Conservation (phyloP, 441 rosid genomes). For the Syzygium syzygioides region DNA sequence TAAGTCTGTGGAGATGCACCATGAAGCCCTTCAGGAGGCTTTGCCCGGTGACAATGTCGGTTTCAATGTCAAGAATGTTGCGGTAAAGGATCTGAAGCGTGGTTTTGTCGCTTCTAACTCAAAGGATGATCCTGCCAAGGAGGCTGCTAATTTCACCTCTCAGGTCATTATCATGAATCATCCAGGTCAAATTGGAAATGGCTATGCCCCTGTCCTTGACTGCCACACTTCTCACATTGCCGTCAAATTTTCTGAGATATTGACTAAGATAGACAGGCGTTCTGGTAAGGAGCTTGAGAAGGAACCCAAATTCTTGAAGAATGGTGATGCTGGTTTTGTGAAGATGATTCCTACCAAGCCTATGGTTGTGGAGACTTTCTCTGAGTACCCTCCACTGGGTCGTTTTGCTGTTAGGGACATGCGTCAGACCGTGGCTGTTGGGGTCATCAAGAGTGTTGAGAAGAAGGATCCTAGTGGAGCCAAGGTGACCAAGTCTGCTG, state of each 20-base stretch:
- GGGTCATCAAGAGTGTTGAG: slow-evolving; percentile 2
- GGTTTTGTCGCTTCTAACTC: background rate
- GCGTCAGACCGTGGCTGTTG: slow-evolving; percentile 5
- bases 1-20: slow-evolving; percentile 1
- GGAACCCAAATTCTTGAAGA: background rate
- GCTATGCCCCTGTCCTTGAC: slow-evolving; percentile 1
- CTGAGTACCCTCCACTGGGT: slow-evolving; percentile 4
- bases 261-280: slow-evolving; percentile 3
- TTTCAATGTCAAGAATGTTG: background rate
- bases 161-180: slow-evolving; percentile 3
- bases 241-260: background rate
- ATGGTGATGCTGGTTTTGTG: background rate
- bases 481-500: background rate
- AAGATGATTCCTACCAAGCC: slow-evolving; percentile 6
- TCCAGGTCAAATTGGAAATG: background rate
- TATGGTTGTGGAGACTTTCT: slow-evolving; percentile 4
- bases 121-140: background rate
- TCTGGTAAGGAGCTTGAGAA: background rate
- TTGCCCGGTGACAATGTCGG: slow-evolving; percentile 1
- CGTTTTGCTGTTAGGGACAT: slow-evolving; percentile 4
- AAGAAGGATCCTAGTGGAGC: slow-evolving; percentile 3
- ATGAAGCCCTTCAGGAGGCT: background rate
- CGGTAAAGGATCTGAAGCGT: slow-evolving; percentile 1
- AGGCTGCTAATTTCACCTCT: background rate
- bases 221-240: background rate